These are phyloP conservation scores for Suaeda aralocaspica DNA, from an alignment of 148 eudicot genomes.

Conservation along the genomic window DNA sequence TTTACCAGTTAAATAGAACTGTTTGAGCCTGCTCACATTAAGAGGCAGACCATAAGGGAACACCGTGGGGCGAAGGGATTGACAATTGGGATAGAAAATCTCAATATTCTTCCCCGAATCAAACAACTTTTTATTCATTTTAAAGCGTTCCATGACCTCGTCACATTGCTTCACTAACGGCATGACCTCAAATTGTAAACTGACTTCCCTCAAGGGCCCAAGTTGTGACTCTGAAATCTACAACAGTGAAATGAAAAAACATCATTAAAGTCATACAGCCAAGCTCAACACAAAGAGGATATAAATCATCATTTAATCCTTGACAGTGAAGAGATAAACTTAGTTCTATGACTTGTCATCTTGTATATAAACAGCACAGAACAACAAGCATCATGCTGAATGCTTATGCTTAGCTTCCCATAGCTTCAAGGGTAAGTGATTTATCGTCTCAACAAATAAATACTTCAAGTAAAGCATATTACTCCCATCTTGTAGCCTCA, in stretches of 20 bases:
- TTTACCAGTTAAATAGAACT: conserved; percentile 38
- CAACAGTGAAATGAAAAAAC: conserved; percentile 19
- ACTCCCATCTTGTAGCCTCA: background rate
- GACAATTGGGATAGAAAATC: conserved; percentile 59
- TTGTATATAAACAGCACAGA: background rate
- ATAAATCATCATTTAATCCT: background rate
- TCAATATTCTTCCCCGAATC: conserved; percentile 74
- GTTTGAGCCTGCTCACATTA: conserved; percentile 39
- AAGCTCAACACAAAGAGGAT: background rate
- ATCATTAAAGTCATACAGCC: background rate
- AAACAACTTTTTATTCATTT: conserved; percentile 60
- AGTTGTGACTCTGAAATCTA: conserved; percentile 68
- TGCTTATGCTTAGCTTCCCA: background rate
- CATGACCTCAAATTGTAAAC: conserved; percentile 63
- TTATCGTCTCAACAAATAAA: background rate
- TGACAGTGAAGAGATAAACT: background rate
- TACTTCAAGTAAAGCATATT: background rate
- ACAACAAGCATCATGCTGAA: background rate
- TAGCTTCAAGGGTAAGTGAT: background rate
- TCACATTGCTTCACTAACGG: conserved; percentile 78
- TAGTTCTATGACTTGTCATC: background rate
- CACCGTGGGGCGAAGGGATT: conserved; percentile 39
- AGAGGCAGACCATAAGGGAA: conserved; percentile 66
- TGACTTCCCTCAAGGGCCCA: conserved; percentile 44
- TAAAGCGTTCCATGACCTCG: conserved; percentile 62